Conservation (phyloP, 2,329 filamentous ascomycete genomes). For the Colletotrichum cereale region DNA sequence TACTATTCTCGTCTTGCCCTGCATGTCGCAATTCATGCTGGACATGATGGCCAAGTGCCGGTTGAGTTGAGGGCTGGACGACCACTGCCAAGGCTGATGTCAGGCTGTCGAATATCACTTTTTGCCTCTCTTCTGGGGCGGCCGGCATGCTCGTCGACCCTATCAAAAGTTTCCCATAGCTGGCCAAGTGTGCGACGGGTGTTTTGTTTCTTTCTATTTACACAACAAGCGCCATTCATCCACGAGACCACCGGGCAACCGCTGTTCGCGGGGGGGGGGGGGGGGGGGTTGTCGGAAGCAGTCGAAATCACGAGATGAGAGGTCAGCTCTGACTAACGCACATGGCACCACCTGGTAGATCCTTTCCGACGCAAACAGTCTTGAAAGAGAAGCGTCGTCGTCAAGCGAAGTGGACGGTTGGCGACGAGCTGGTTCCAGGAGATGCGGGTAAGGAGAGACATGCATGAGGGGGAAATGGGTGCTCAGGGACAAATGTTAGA, state of each 20-base stretch:
- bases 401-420: slow-evolving; percentile 30
- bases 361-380: slow-evolving; percentile 12
- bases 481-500: slow-evolving; percentile 17
- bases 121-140: slow-evolving; percentile 18
- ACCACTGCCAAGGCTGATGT: not conserved
- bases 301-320: slow-evolving; percentile 22
- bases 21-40: slow-evolving; percentile 23
- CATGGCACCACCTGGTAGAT: slow-evolving; percentile 25
- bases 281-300: not conserved
- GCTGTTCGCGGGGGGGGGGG: slow-evolving; percentile 12
- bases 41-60: slow-evolving; percentile 1
- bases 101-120: slow-evolving; percentile 7
- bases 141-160: not conserved
- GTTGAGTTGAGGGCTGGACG: not conserved
- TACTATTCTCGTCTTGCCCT: slow-evolving; percentile 36
- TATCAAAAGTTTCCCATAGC: slow-evolving; percentile 8
- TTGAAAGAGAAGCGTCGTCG: slow-evolving; percentile 27
- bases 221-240: slow-evolving; percentile 1
- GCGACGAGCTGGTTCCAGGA: slow-evolving; percentile 35
- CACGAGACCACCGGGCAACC: slow-evolving; percentile 1
- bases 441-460: slow-evolving; percentile 50
- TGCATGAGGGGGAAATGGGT: slow-evolving; percentile 43
- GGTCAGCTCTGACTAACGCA: slow-evolving; percentile 25
- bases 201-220: not conserved
- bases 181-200: slow-evolving; percentile 15